A percentile compares a stretch with the other conserved stretches of the same genome.
These are phyloP conservation scores for Allium cepa DNA, from an alignment of 106 monocot genomes.

Conservation along the genomic window DNA sequence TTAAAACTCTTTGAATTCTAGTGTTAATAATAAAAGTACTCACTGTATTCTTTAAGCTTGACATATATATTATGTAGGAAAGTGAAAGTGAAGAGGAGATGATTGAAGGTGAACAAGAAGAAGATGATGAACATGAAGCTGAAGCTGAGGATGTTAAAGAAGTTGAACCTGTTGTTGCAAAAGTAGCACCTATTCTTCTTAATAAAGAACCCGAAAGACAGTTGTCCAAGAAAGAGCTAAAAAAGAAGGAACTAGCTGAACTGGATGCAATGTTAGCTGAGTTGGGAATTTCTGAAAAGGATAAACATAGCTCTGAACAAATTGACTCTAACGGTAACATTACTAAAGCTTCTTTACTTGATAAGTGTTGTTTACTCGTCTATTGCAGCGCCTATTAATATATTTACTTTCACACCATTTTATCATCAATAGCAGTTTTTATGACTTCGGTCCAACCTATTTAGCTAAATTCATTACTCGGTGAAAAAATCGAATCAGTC, in stretches of 20 bases:
- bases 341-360: too few relatives aligned
- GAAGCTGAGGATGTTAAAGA: not conserved
- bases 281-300: slow-evolving; percentile 38
- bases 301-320: slow-evolving; percentile 9
- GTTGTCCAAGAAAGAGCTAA: slow-evolving; percentile 78
- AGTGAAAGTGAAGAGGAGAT: slow-evolving; percentile 9
- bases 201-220: slow-evolving; percentile 63
- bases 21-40: too few relatives aligned
- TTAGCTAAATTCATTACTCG: too few relatives aligned
- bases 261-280: slow-evolving; percentile 63
- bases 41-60: too few relatives aligned
- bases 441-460: too few relatives aligned
- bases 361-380: too few relatives aligned
- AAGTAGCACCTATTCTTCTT: not conserved
- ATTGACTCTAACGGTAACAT: too few relatives aligned
- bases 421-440: too few relatives aligned
- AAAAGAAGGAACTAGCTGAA: slow-evolving; percentile 78
- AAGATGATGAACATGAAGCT: slow-evolving; percentile 4
- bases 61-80: slow-evolving; percentile 2
- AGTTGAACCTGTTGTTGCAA: slow-evolving; percentile 12
- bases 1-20: too few relatives aligned
- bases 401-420: too few relatives aligned
- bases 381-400: too few relatives aligned
- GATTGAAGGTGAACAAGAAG: not conserved
- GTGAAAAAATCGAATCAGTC: too few relatives aligned